phyloP scores from a whole-genome alignment of 2,329 filamentous ascomycete species.

The Penicillium aurantiogriseum region DNA sequence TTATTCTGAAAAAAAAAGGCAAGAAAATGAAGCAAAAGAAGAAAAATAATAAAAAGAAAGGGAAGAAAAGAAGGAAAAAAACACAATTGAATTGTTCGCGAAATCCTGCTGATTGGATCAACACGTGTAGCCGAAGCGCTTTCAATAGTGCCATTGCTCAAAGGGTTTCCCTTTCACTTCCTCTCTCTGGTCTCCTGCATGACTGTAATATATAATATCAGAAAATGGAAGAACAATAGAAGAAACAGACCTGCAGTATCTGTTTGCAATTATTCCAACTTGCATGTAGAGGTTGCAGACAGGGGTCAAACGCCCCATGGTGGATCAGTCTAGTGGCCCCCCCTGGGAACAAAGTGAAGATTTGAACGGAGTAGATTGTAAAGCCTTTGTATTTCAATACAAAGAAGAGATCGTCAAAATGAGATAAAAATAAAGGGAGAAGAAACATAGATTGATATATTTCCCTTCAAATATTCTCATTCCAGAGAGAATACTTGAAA shows the following conservation, averaged over 20 bases:
- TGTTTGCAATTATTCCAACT: neutral
- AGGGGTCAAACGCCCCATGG: neutral
- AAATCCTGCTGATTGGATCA: slow-evolving; percentile 12
- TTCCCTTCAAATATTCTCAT: neutral
- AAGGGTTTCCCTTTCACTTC: neutral
- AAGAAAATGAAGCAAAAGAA: neutral
- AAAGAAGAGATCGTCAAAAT: neutral
- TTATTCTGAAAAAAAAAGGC: neutral
- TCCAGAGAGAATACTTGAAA: neutral
- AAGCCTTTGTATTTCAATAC: neutral
- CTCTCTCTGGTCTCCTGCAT: neutral
- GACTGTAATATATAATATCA: neutral
- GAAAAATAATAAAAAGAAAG: neutral
- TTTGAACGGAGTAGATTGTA: neutral
- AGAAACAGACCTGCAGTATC: neutral
- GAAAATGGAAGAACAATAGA: neutral
- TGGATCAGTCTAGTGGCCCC: neutral
- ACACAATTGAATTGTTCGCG: slow-evolving; percentile 12
- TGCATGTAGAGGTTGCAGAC: neutral
- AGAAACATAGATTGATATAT: neutral
- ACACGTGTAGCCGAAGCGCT: slow-evolving; percentile 3
- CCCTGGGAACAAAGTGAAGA: slow-evolving; percentile 3
- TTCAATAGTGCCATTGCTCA: slow-evolving; percentile 14
- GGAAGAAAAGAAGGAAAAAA: too few relatives aligned
- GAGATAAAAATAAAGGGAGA: neutral